These are phyloP conservation scores for Aegilops sharonensis DNA, from an alignment of 176 grass and related monocot species.

Conservation along the genomic window DNA sequence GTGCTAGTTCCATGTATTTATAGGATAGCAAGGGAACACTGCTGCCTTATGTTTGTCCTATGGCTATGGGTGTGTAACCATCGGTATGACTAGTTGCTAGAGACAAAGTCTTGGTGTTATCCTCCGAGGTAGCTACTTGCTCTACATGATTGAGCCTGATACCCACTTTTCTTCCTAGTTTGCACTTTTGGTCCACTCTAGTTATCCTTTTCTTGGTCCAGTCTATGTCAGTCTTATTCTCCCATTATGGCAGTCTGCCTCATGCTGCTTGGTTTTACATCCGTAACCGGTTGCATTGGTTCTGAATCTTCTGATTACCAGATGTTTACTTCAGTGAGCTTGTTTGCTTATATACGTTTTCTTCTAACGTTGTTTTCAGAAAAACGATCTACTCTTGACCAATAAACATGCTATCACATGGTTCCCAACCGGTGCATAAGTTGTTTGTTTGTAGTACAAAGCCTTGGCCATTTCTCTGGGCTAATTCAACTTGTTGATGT, in stretches of 20 bases:
- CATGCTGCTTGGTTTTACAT: slow-evolving; percentile 33
- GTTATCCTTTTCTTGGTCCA: slow-evolving; percentile 9
- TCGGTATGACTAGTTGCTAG: slow-evolving; percentile 31
- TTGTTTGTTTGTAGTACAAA: not conserved
- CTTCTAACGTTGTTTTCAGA: not conserved
- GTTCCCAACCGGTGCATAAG: not conserved
- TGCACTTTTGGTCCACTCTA: slow-evolving; percentile 34
- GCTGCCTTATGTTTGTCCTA: not conserved
- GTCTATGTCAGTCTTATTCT: slow-evolving; percentile 28
- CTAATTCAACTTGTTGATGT: not conserved
- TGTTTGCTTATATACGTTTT: not conserved
- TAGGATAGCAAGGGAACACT: slow-evolving; percentile 30
- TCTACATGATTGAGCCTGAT: slow-evolving; percentile 38
- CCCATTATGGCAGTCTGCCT: slow-evolving; percentile 25
- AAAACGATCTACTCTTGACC: not conserved
- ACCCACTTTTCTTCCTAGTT: slow-evolving; percentile 24
- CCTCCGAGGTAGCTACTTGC: slow-evolving; percentile 11
- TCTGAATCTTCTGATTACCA: not conserved
- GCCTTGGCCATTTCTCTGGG: no score
- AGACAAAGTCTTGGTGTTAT: slow-evolving; percentile 19
- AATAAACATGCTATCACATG: not conserved
- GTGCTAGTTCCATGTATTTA: slow-evolving; percentile 25
- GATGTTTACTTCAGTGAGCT: not conserved
- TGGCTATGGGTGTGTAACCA: slow-evolving; percentile 13
- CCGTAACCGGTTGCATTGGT: slow-evolving; percentile 18